Conservation (phyloP, 768 basidiomycete species). For the Gymnopilus junonius region DNA sequence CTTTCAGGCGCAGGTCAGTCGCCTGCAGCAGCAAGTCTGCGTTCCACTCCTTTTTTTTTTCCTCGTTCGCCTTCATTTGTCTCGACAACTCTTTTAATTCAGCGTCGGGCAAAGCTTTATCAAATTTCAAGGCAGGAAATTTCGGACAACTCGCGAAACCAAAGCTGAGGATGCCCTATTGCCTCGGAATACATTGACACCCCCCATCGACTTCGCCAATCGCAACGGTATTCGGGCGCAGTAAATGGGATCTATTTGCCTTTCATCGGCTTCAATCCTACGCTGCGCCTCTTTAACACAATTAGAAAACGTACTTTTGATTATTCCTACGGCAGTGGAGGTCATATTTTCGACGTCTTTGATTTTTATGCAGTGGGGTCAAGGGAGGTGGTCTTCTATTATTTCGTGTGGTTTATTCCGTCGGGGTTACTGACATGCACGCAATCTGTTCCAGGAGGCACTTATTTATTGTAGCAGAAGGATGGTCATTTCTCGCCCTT, state of each 20-base stretch:
- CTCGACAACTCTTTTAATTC: not conserved
- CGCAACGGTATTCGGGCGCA: constrained; percentile 5
- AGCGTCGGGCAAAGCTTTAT: not conserved
- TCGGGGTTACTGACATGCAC: not conserved
- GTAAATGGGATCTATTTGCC: constrained; percentile 62
- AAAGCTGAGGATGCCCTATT: constrained; percentile 20
- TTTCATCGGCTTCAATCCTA: constrained; percentile 72
- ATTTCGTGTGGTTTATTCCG: not conserved
- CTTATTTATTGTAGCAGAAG: constrained; percentile 64
- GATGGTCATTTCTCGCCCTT: constrained; percentile 61
- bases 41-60: constrained; percentile 32
- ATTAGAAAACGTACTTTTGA: constrained; percentile 50
- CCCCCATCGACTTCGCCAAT: constrained; percentile 9
- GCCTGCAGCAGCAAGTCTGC: constrained; percentile 32
- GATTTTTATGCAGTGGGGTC: constrained; percentile 50
- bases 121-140: not conserved
- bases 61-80: not conserved
- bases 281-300: constrained; percentile 63
- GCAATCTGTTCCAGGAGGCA: constrained; percentile 45
- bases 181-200: constrained; percentile 15
- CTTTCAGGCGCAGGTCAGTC: constrained; percentile 24
- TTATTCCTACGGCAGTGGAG: constrained; percentile 70
- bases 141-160: not conserved
- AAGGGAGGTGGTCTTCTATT: constrained; percentile 42
- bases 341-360: constrained; percentile 60